Evolutionary conservation across 805 yeast species (phyloP), one percentile per base, ranked within the genome.

Genomic region (Yamadazyma akitaensis): DNA sequence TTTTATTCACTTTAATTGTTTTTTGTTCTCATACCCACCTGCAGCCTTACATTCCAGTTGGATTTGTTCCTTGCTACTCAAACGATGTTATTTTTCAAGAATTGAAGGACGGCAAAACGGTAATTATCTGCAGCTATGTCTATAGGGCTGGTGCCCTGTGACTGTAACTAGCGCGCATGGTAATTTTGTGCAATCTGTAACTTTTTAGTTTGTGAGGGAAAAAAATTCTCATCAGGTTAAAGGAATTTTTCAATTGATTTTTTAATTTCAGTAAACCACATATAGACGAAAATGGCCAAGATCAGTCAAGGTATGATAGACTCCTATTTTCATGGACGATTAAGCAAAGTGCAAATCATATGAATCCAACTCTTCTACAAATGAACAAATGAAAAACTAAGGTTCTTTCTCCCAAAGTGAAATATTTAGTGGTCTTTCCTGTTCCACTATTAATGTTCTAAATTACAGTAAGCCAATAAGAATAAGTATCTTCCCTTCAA

Each of bases 301-400:
- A 72, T 78, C 73, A 77, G 82, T 72, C 78, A 76, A 70, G 83
- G 83, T 78, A 77, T 57, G 55, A 35, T 44, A 49, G 30, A 40
- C 37, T 36, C 28, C 25, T 28, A 36, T 21, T 10, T 28, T 5
- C 9, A 5, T 5, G 32, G 9, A 28, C 9, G 32, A 28, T 3
- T 13, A 28, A 9, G 32, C n/a, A 28, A 13, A 28, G 32, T 13
- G n/a, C n/a, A 28, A 5, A 11, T 28, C 5, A 13, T 5, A 9
- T 11, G n/a, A 9, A 28, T 9, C 24, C 24, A 21, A 21, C 6
- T 21, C 6, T 21, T 21, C 6, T 21, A 21, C 7, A 21, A 21
- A 5, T 21, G 24, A 21, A 21, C 24, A 21, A 21, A 21, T 21
- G 6, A 7, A 21, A 28, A 11, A 26, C 10, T 26, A 26, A 26